Percentiles rank a stretch among this genome's conserved stretches.
phyloP scores from a whole-genome alignment of 2,329 filamentous ascomycete species.

The Malbranchea zuffiana region DNA sequence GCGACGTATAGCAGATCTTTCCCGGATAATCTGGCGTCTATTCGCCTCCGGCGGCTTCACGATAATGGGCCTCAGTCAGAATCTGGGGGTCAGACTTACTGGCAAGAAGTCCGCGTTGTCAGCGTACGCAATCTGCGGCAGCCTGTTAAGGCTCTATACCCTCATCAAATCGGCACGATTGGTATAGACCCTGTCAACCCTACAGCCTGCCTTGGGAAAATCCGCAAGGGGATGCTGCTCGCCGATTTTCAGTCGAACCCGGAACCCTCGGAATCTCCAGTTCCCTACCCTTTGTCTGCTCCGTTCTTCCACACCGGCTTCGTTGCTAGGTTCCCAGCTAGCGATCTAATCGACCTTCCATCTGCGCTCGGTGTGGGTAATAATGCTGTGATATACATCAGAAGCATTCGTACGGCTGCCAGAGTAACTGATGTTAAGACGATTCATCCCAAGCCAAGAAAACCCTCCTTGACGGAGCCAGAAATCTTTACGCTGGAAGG shows the following conservation, averaged over 20 bases:
- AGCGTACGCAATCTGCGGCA: constrained; percentile 82
- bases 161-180: constrained; percentile 81
- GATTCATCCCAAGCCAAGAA: constrained; percentile 19
- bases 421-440: constrained; percentile 52
- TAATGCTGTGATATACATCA: constrained; percentile 65
- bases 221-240: constrained; percentile 74
- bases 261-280: constrained; percentile 20
- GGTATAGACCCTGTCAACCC: constrained; percentile 48
- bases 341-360: constrained; percentile 38
- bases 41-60: constrained; percentile 21
- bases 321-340: constrained; percentile 58
- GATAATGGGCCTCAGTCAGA: constrained; percentile 39
- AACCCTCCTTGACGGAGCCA: constrained; percentile 24
- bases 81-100: constrained; percentile 54
- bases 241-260: constrained; percentile 45
- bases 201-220: constrained; percentile 26
- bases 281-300: constrained; percentile 12
- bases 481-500: constrained; percentile 38
- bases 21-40: constrained; percentile 27
- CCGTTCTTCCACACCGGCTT: constrained; percentile 50
- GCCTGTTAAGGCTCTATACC: constrained; percentile 62
- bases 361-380: constrained; percentile 47
- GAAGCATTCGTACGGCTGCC: constrained; percentile 73
- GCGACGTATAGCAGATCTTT: constrained; percentile 23
- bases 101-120: constrained; percentile 68